Percentiles rank a stretch among this genome's conserved stretches.
Evolutionary conservation across 1,284 basidiomycete species (phyloP).

Genomic region (Microbotryum lychnidis-dioicae): DNA sequence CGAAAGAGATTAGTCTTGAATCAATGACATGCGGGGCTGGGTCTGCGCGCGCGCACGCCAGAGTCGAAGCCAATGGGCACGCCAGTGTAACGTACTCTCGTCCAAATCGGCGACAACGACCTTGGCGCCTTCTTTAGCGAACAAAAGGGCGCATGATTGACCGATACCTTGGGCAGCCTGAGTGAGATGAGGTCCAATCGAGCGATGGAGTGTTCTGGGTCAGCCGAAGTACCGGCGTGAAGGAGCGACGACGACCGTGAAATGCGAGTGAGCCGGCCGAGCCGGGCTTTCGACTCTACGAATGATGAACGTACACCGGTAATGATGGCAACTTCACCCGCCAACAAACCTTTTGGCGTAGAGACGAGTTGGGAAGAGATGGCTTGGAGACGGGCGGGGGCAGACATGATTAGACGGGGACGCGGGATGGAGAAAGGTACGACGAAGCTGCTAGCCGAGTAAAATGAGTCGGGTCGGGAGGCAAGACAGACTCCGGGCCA

Average conservation of each 20-base stretch:
- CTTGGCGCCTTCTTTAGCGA: constrained; percentile 76
- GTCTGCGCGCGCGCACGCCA: too few species aligned
- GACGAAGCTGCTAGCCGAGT: too few species aligned
- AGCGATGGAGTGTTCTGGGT: neutral
- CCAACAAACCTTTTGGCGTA: constrained; percentile 57
- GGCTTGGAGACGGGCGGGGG: too few species aligned
- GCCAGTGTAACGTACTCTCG: constrained; percentile 47
- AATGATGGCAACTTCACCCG: constrained; percentile 73
- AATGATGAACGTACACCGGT: constrained; percentile 51
- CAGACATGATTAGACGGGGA: too few species aligned
- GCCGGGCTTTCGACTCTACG: too few species aligned
- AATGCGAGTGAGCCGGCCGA: too few species aligned
- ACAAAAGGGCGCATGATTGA: constrained; percentile 61
- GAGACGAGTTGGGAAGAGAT: constrained; percentile 28
- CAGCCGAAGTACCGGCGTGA: neutral
- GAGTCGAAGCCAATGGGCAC: too few species aligned
- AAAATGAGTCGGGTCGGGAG: too few species aligned
- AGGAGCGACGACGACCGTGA: too few species aligned
- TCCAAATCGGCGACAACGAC: constrained; percentile 60
- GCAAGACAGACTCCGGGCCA: too few species aligned
- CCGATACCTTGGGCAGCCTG: constrained; percentile 71
- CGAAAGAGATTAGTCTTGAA: constrained; percentile 28
- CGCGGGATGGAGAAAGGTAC: too few species aligned
- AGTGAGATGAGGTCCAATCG: neutral
- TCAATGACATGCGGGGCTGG: too few species aligned